Evolutionary conservation across 345 rosid species (phyloP).

Genomic region (Luvunga scandens): DNA sequence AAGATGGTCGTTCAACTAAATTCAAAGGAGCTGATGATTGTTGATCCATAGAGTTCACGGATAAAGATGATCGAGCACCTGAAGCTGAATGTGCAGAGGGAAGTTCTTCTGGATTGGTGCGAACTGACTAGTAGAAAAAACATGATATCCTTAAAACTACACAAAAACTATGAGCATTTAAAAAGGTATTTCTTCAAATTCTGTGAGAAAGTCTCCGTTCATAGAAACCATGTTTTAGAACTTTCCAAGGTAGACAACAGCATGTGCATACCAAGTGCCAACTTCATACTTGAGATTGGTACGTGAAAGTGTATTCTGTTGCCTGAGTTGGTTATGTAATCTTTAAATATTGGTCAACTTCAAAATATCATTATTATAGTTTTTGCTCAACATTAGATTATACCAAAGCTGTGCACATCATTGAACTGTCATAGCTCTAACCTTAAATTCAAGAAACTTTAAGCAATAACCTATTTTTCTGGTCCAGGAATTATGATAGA

Average conservation of each 20-base stretch:
- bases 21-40: conserved; percentile 31
- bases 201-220: too few relatives aligned
- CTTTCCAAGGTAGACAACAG: not conserved
- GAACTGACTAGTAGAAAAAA: conserved; percentile 55
- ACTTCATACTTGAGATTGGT: not conserved
- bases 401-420: not conserved
- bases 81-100: conserved; percentile 42
- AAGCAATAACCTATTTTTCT: not conserved
- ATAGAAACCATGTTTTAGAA: not conserved
- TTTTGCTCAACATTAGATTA: not conserved
- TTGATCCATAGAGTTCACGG: conserved; percentile 36
- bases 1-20: conserved; percentile 36
- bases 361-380: not conserved
- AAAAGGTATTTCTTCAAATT: not conserved
- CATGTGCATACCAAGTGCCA: not conserved
- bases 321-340: not conserved
- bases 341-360: not conserved
- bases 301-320: not conserved
- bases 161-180: not conserved
- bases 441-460: not conserved
- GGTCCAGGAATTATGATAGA: not conserved
- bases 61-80: conserved; percentile 31
- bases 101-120: conserved; percentile 53
- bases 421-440: not conserved
- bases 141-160: conserved; percentile 6